Conservation (phyloP, 176 grass and related monocot genomes). For the Carex scoparia region DNA sequence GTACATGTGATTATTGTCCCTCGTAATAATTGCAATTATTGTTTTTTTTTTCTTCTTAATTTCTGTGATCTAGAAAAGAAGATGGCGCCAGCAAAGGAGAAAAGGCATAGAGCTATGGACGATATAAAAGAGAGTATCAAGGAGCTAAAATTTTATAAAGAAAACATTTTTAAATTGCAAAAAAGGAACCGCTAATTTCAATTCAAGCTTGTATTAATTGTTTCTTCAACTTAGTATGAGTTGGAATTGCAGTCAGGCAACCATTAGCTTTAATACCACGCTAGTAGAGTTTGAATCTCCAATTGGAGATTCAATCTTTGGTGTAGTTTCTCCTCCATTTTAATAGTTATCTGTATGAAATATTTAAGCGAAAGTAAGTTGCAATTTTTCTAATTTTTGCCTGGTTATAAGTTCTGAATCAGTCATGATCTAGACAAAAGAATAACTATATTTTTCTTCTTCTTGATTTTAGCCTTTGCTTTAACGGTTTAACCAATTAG, state of each 20-base stretch:
- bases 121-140: slow-evolving; percentile 82
- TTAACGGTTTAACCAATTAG: neutral
- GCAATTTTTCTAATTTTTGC: neutral
- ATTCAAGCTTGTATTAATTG: neutral
- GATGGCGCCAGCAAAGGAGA: slow-evolving; percentile 52
- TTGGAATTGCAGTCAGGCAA: neutral
- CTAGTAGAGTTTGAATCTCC: neutral
- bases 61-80: slow-evolving; percentile 48
- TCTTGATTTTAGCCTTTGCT: slow-evolving; percentile 1
- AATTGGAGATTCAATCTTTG: slow-evolving; percentile 5
- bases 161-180: slow-evolving; percentile 67
- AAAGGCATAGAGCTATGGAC: slow-evolving; percentile 82
- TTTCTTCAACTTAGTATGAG: neutral
- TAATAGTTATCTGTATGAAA: neutral
- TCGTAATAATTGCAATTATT: neutral
- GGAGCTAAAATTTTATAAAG: slow-evolving; percentile 76
- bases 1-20: neutral
- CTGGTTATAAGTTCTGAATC: too few relatives aligned
- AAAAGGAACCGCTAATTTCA: slow-evolving; percentile 33
- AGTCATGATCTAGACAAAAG: neutral
- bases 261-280: neutral
- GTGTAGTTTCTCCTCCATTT: neutral
- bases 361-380: neutral
- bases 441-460: neutral
- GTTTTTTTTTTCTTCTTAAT: slow-evolving; percentile 2